These are phyloP conservation scores for Fusarium tanahbumbuense DNA, from an alignment of 2,329 filamentous ascomycete genomes.

Conservation along the genomic window DNA sequence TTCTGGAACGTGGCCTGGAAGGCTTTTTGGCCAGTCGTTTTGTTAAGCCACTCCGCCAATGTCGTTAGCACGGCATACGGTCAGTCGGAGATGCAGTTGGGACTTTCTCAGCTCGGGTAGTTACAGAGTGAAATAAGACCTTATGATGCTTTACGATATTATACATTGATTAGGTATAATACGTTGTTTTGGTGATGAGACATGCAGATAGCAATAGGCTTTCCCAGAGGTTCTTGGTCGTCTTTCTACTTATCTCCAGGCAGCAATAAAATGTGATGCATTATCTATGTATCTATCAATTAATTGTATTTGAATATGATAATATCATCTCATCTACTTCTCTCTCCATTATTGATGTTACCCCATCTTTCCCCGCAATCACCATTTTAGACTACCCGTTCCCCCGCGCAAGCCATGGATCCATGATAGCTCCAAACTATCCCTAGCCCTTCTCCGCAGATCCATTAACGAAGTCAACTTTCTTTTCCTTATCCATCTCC, in stretches of 20 bases:
- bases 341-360: slow-evolving; percentile 1
- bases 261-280: background rate
- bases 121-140: slow-evolving; percentile 10
- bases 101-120: slow-evolving; percentile 12
- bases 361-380: slow-evolving; percentile 43
- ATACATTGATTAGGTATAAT: background rate
- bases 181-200: slow-evolving; percentile 3
- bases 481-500: background rate
- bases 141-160: background rate
- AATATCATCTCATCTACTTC: background rate
- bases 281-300: background rate
- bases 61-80: background rate
- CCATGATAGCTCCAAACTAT: background rate
- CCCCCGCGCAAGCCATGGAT: slow-evolving; percentile 36
- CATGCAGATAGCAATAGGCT: slow-evolving; percentile 11
- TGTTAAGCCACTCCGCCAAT: slow-evolving; percentile 22
- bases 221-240: background rate
- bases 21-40: slow-evolving; percentile 4
- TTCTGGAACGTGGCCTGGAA: slow-evolving; percentile 27
- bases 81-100: background rate
- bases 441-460: slow-evolving; percentile 14
- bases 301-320: background rate
- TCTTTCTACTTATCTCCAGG: background rate
- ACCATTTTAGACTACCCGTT: slow-evolving; percentile 27
- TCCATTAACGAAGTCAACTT: slow-evolving; percentile 2